Conservation (phyloP, 768 basidiomycete genomes). For the Brasilioporus rufonigricans region DNA sequence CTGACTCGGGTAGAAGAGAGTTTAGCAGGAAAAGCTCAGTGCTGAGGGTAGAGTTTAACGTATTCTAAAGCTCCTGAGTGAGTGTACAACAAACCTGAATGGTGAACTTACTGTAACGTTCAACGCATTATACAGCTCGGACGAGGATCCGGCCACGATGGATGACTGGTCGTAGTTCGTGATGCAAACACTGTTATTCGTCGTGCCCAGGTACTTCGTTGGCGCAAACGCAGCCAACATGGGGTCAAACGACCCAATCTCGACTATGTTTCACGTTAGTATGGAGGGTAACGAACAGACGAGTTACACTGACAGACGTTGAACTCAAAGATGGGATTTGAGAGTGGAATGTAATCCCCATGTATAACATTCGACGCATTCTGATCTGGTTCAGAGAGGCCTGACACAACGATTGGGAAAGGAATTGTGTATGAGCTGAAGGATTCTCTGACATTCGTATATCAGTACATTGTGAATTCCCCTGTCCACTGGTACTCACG, state of each 20-base stretch:
- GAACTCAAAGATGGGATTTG: constrained; percentile 36
- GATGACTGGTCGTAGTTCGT: constrained; percentile 36
- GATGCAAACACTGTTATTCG: constrained; percentile 31
- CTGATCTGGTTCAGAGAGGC: constrained; percentile 25
- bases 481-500: constrained; percentile 26
- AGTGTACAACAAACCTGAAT: not conserved
- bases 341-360: constrained; percentile 28
- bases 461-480: not conserved
- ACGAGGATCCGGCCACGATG: constrained; percentile 41
- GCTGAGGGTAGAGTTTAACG: constrained; percentile 10
- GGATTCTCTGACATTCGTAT: constrained; percentile 20
- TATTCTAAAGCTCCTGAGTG: constrained; percentile 7
- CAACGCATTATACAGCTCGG: constrained; percentile 32
- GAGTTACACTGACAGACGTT: constrained; percentile 29
- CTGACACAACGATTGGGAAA: constrained; percentile 38
- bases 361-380: constrained; percentile 21
- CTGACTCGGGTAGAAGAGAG: constrained; percentile 24
- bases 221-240: constrained; percentile 45
- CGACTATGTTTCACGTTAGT: constrained; percentile 25
- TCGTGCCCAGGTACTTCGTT: constrained; percentile 44
- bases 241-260: constrained; percentile 43
- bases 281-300: not conserved
- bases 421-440: constrained; percentile 37
- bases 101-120: constrained; percentile 27
- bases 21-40: constrained; percentile 15